These are phyloP conservation scores for Penicillium frequentans DNA, from an alignment of 2,329 filamentous ascomycete species.

Conservation along the genomic window DNA sequence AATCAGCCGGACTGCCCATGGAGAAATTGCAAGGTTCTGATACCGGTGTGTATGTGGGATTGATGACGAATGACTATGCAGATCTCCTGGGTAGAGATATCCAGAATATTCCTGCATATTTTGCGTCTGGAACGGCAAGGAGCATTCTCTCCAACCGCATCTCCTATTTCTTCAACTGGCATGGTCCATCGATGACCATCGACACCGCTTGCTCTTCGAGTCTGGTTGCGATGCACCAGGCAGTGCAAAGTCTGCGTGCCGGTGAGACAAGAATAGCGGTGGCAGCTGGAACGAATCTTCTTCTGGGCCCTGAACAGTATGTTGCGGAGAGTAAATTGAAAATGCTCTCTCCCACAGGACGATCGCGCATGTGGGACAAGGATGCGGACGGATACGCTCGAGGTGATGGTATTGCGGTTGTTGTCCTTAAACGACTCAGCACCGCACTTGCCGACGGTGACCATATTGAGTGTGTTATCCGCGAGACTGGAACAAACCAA, in stretches of 20 bases:
- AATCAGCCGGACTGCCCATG: constrained; percentile 24
- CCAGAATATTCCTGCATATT: constrained; percentile 24
- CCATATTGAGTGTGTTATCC: constrained; percentile 42
- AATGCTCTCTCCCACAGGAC: constrained; percentile 54
- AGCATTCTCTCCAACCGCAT: constrained; percentile 43
- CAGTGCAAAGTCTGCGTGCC: constrained; percentile 29
- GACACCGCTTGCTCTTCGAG: constrained; percentile 50
- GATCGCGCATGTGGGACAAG: constrained; percentile 51
- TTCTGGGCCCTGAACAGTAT: constrained; percentile 32
- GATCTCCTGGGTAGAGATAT: constrained; percentile 23
- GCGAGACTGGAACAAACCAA: constrained; percentile 36
- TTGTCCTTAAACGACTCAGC: constrained; percentile 54
- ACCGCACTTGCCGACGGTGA: constrained; percentile 51
- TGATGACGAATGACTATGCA: constrained; percentile 30
- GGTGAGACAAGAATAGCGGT: constrained; percentile 28
- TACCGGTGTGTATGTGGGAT: constrained; percentile 26
- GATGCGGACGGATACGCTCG: constrained; percentile 53
- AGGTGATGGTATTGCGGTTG: constrained; percentile 52
- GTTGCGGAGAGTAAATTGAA: constrained; percentile 35
- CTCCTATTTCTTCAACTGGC: constrained; percentile 39
- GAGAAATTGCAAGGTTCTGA: constrained; percentile 25
- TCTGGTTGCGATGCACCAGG: constrained; percentile 39
- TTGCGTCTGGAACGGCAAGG: constrained; percentile 34
- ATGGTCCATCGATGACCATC: constrained; percentile 44
- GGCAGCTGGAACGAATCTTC: constrained; percentile 26